These are phyloP conservation scores for Plasmodium gallinaceum DNA, from an alignment of 169 alveolate genomes.

Conservation along the genomic window DNA sequence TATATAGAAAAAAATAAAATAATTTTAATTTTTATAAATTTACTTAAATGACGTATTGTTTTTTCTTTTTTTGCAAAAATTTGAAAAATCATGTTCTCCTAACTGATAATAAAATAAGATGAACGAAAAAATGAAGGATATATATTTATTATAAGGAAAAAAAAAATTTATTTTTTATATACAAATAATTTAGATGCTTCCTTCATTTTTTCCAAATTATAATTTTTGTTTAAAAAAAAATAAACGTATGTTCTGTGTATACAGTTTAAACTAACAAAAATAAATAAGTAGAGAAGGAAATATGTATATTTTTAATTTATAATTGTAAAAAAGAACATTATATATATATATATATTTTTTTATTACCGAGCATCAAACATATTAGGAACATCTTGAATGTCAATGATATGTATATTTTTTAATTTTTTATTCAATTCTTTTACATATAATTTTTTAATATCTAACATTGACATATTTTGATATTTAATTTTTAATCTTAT, in stretches of 20 bases:
- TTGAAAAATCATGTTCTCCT: conserved; percentile 71
- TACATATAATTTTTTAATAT: conserved; percentile 27
- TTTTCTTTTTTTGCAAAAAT: conserved; percentile 56
- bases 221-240: conserved; percentile 63
- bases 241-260: conserved; percentile 66
- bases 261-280: conserved; percentile 36
- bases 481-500: conserved; percentile 34
- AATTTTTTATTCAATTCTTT: conserved; percentile 58
- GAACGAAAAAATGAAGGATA: background rate
- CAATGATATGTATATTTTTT: conserved; percentile 51
- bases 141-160: background rate
- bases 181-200: conserved; percentile 53
- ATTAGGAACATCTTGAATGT: conserved; percentile 59
- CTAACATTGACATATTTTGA: conserved; percentile 33
- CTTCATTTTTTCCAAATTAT: conserved; percentile 35
- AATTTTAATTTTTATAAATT: background rate
- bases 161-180: background rate
- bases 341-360: background rate
- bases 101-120: conserved; percentile 15
- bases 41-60: conserved; percentile 45
- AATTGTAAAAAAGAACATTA: background rate
- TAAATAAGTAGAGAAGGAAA: background rate
- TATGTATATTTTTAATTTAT: background rate
- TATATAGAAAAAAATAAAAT: background rate
- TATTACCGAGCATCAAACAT: conserved; percentile 73